Base-by-base conservation (phyloP, 2,329 filamentous ascomycete species). In the Ophiostoma montium region DNA sequence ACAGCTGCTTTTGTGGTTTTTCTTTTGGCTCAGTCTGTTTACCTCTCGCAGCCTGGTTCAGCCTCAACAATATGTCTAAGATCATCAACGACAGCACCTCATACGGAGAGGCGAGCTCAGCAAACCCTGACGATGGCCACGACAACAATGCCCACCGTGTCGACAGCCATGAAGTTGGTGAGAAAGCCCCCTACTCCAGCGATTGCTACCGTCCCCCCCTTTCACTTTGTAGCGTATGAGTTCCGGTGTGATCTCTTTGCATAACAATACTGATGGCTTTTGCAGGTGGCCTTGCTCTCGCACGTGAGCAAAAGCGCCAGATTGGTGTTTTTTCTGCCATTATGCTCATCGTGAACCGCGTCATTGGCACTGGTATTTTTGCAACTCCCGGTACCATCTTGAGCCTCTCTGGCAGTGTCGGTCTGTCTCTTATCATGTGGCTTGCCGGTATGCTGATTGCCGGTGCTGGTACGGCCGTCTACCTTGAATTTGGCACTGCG, bases 311-410 rank as follows among this genome's bases (percentile, higher is more conserved):
- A 51, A 74, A 74, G 56, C 67, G 74, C 35, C 70, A 76, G 57
- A 76, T 80, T 50, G 75, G 75, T 43, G 58, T 77, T 44, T 61
- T 68, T 43, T 74, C 70, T 5, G 76, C 77, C 18, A 63, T 70
- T 18, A 75, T 78, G 61, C 66, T 80, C 50, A 78, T 81, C 60
- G 74, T 80, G 61, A 80, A 80, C 65, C 74, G 77, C 51, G 76
- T 82, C 65, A 75, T 83, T 50, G 78, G 79, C 38, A 81, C 76
- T 11, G 78, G 79, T 53, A 82, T 83, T 62, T 82, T 82, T 56
- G 75, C 78, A 1, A 82, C 78, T 0, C 78, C 78, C 0, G 70
- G 70, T 38, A 67, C 70, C 36, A 79, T 82, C 54, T 66, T 82
- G 47, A 57, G 62, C 2, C 68, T 76, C 0, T 74, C 70, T 9